Base-by-base conservation (phyloP, 2,329 filamentous ascomycete species). In the Epichloe brachyelytri region DNA sequence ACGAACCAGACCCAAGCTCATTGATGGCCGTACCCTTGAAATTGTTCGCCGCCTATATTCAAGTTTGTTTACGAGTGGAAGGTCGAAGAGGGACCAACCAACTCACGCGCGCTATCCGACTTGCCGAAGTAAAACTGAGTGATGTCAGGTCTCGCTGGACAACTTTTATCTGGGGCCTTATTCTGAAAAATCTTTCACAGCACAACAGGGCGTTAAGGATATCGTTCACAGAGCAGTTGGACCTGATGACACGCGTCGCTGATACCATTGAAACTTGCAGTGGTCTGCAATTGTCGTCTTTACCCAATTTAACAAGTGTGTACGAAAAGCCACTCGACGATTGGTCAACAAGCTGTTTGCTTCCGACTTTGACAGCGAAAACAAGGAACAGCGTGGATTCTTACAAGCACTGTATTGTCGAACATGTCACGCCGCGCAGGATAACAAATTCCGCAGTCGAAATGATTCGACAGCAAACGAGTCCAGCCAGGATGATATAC, bases 21-120 rank as follows among this genome's bases (percentile, higher is more conserved):
- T 44, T 69, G 10, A 60, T 52, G 36, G 41, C 50, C 11, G 56
- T 67, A 5, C 60, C 60, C 1, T 55, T 63, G n/a, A 53, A 59
- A 1, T 52, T 74, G 1, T 72, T 83, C 51, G 64, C 66, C 6
- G 73, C 77, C 3, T 81, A 77, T 58, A 68, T 83, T 12, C 57
- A 62, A 30, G 55, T 57, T 15, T 62, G 64, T 43, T 55, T 59
- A 7, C 60, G 58, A 22, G 49, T 49, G 26, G 57, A 59, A 20
- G 57, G 56, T 5, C 51, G 53, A 11, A 54, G 47, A 22, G 52
- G 55, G 10, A 57, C 57, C 38, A 59, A 55, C 36, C 59, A 64
- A 33, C 53, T 69, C 48, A 52, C 59, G 49, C 61, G 64, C n/a
- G 64, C 62, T 14, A 62, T 68, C 44, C 56, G 55, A 10, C 51